These are phyloP conservation scores for Xerocomellus amylosporus DNA, from an alignment of 768 basidiomycete genomes.

Conservation along the genomic window DNA sequence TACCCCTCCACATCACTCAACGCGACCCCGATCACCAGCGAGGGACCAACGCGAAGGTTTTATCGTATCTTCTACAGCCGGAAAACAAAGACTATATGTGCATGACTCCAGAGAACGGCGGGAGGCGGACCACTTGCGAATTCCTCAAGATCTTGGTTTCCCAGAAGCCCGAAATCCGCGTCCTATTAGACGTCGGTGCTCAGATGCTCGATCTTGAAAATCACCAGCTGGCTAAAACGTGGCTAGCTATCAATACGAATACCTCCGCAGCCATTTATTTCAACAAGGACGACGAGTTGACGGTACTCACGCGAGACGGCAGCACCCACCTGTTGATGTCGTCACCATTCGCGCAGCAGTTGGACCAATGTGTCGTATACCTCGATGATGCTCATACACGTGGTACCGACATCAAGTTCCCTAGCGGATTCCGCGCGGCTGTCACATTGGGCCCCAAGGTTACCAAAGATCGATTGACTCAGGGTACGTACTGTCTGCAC, in stretches of 20 bases:
- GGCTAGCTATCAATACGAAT: conserved; percentile 33
- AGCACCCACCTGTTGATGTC: conserved; percentile 26
- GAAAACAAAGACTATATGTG: conserved; percentile 20
- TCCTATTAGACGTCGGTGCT: conserved; percentile 55
- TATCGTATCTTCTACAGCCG: conserved; percentile 30
- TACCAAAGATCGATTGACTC: conserved; percentile 17
- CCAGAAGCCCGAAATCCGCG: conserved; percentile 40
- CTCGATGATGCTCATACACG: conserved; percentile 20
- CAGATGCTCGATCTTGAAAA: conserved; percentile 54
- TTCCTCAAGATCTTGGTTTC: conserved; percentile 33
- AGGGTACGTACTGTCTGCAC: conserved; percentile 3
- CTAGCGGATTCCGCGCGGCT: conserved; percentile 12
- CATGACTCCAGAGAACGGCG: conserved; percentile 6
- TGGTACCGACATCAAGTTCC: conserved; percentile 20
- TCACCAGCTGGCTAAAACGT: conserved; percentile 36
- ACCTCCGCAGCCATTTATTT: conserved; percentile 34
- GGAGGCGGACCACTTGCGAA: conserved; percentile 12
- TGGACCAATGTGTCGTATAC: conserved; percentile 31
- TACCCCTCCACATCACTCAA: conserved; percentile 36
- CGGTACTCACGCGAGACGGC: conserved; percentile 32
- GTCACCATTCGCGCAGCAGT: conserved; percentile 34
- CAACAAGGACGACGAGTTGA: conserved; percentile 33
- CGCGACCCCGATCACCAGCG: conserved; percentile 28
- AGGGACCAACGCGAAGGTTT: conserved; percentile 45
- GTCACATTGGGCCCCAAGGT: conserved; percentile 17